A percentile compares a stretch with the other conserved stretches of the same genome.
phyloP scores from a whole-genome alignment of 2,329 filamentous ascomycete genomes.

The Macrophomina phaseolina region DNA sequence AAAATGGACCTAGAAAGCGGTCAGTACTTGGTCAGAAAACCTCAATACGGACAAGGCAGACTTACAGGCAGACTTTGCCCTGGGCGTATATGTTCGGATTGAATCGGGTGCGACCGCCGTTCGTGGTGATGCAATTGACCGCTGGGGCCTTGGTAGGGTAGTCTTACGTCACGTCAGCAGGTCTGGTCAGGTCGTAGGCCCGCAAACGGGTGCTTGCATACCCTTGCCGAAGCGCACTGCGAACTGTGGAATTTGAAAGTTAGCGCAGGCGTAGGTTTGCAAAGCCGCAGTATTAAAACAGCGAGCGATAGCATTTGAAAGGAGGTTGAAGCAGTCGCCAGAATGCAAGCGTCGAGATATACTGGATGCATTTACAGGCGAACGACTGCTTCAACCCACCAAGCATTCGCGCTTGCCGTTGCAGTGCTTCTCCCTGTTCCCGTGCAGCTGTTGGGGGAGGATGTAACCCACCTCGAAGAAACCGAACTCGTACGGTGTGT shows the following conservation, averaged over 20 bases:
- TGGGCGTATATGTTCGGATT: conserved; percentile 95
- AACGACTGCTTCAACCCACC: no score
- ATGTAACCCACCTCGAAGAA: conserved; percentile 80
- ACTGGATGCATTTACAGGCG: no score
- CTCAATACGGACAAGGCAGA: conserved; percentile 31
- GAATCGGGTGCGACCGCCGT: conserved; percentile 85
- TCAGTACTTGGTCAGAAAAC: conserved; percentile 25
- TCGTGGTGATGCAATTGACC: conserved; percentile 79
- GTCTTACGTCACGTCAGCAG: conserved; percentile 57
- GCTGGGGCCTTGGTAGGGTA: conserved; percentile 74
- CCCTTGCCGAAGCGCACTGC: conserved; percentile 76
- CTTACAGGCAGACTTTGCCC: conserved; percentile 91
- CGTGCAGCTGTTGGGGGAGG: no score
- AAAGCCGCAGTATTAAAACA: no score
- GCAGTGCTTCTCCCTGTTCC: no score
- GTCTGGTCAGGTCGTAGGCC: not conserved
- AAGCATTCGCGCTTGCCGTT: no score
- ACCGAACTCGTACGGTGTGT: conserved; percentile 95
- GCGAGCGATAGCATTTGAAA: no score
- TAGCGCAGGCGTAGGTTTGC: not conserved
- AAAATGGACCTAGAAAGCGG: conserved; percentile 72
- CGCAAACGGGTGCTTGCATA: conserved; percentile 43
- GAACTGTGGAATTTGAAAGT: conserved; percentile 60
- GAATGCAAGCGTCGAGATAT: no score
- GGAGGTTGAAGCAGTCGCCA: no score